phyloP scores from a whole-genome alignment of 2,329 filamentous ascomycete species.

The Epicoccum nigrum region DNA sequence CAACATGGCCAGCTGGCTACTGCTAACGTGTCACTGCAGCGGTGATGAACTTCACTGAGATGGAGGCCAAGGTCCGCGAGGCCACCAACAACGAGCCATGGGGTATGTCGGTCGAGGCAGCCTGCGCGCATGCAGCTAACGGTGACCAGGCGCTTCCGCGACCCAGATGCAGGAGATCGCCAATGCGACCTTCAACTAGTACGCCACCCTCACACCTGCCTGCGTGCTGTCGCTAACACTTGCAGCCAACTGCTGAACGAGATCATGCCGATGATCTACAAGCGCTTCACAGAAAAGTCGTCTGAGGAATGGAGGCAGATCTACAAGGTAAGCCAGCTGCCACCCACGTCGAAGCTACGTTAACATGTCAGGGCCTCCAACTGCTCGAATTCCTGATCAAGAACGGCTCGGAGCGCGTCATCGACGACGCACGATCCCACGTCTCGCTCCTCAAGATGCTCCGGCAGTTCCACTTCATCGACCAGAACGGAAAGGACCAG shows the following conservation, averaged over 20 bases:
- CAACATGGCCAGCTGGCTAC: slow-evolving; percentile 22
- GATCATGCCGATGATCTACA: slow-evolving; percentile 99
- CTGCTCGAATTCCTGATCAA: slow-evolving; percentile 97
- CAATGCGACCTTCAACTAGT: slow-evolving; percentile 98
- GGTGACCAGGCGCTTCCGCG: slow-evolving; percentile 67
- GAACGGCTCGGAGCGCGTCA: slow-evolving; percentile 95
- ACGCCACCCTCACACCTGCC: slow-evolving; percentile 46
- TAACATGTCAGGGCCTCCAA: slow-evolving; percentile 69
- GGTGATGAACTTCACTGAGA: slow-evolving; percentile 96
- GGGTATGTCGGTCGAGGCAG: slow-evolving; percentile 59
- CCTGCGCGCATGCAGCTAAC: slow-evolving; percentile 19
- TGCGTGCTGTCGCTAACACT: slow-evolving; percentile 25
- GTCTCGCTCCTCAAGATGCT: slow-evolving; percentile 97
- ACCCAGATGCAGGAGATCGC: slow-evolving; percentile 97
- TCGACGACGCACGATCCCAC: slow-evolving; percentile 95
- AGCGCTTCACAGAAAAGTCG: slow-evolving; percentile 96
- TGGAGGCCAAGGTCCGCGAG: slow-evolving; percentile 77
- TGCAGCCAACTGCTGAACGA: slow-evolving; percentile 91
- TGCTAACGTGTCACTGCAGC: slow-evolving; percentile 60
- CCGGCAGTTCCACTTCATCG: slow-evolving; percentile 95
- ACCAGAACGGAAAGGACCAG: slow-evolving; percentile 96
- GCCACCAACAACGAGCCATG: slow-evolving; percentile 99
- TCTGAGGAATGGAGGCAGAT: slow-evolving; percentile 99
- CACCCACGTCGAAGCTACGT: background rate
- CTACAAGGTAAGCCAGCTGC: slow-evolving; percentile 74